Conservation (phyloP, 225 moss, liverwort and hornwort species). For the Thuidium tamariscinum region DNA sequence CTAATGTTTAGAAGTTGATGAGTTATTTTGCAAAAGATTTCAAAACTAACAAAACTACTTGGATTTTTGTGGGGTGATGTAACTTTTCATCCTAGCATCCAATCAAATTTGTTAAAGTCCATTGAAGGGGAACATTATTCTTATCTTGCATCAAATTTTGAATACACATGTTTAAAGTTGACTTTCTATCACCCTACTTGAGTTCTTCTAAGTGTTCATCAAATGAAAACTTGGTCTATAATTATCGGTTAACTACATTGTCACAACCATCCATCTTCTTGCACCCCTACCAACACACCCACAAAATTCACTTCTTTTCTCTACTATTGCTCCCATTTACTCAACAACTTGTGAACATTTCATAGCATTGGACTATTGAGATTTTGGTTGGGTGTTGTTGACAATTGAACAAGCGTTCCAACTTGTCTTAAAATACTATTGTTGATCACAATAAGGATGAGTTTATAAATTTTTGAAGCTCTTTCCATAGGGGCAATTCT, state of each 20-base stretch:
- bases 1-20: background rate
- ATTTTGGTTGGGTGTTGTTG: background rate
- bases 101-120: background rate
- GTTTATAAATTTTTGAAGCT: background rate
- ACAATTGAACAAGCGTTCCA: background rate
- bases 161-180: background rate
- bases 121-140: background rate
- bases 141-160: background rate
- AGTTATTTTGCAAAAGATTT: background rate
- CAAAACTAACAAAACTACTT: too few relatives aligned
- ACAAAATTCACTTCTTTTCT: background rate
- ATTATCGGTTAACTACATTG: background rate
- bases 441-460: background rate
- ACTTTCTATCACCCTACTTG: background rate
- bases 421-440: background rate
- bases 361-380: background rate
- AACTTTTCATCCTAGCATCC: background rate
- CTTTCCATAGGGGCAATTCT: background rate
- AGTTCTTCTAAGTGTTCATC: background rate
- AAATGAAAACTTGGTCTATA: background rate
- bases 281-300: background rate
- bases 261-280: background rate
- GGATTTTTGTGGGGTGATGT: accelerated
- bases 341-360: background rate
- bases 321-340: accelerated